These are phyloP conservation scores for Schizosaccharomyces octosporus DNA, from an alignment of 805 yeast genomes.

Conservation along the genomic window DNA sequence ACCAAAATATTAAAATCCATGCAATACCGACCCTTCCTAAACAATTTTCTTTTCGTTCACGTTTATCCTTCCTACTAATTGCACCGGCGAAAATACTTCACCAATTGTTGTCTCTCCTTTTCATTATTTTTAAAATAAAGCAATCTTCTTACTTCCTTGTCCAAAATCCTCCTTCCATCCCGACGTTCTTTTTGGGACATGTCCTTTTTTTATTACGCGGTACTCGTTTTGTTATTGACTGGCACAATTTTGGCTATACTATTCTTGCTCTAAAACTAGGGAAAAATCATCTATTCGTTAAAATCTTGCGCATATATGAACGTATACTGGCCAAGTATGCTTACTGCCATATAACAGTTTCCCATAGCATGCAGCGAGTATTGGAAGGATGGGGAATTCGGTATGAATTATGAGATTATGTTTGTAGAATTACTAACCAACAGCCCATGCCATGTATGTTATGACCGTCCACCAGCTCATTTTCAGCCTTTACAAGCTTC, in stretches of 20 bases:
- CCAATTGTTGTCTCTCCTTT: background rate
- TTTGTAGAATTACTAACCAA: background rate
- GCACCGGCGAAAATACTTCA: background rate
- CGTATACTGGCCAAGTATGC: slow-evolving; percentile 31
- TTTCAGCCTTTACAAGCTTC: slow-evolving; percentile 23
- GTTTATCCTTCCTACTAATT: background rate
- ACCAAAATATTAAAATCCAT: background rate
- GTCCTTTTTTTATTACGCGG: slow-evolving; percentile 23
- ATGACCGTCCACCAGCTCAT: slow-evolving; percentile 62
- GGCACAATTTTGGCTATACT: slow-evolving; percentile 87
- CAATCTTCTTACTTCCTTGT: slow-evolving; percentile 15
- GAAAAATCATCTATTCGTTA: slow-evolving; percentile 35
- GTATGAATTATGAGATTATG: background rate
- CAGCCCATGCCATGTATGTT: slow-evolving; percentile 29
- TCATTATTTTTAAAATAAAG: background rate
- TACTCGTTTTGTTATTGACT: slow-evolving; percentile 54
- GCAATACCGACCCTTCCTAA: background rate
- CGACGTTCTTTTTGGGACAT: slow-evolving; percentile 42
- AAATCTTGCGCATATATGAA: slow-evolving; percentile 39
- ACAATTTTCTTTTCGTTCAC: background rate
- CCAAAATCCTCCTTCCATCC: slow-evolving; percentile 77
- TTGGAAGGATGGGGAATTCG: slow-evolving; percentile 18
- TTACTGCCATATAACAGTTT: slow-evolving; percentile 55
- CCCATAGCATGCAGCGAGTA: slow-evolving; percentile 42
- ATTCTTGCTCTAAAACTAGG: slow-evolving; percentile 44